Base-by-base conservation (phyloP, 1,284 basidiomycete species). In the Thelephora terrestris region DNA sequence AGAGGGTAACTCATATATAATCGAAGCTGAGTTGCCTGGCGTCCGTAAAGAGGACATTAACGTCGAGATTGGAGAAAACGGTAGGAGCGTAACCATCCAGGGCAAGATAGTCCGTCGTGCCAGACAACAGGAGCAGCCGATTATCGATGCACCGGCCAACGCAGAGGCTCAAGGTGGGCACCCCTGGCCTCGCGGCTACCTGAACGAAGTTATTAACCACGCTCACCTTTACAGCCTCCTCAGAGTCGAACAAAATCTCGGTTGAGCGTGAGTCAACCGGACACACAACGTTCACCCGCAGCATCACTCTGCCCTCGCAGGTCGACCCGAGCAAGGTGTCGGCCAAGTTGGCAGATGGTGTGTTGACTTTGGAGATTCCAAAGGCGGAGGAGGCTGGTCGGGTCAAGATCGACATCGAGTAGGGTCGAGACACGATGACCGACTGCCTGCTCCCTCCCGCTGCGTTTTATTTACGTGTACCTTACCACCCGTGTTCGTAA, bases 11-110 rank as follows among this genome's bases (percentile, higher is more conserved):
- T 70, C 73, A 42, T 87, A 82, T 56, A 55, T 86, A 45, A 67
- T 89, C 39, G 80, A 86, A 58, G 85, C 85, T 1, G 86, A 89
- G 58, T 60, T 89, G 39, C 86, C 85, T 7, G 85, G 85, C 1
- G 79, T 88, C 18, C 81, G 79, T 64, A 87, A 81, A 67, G 85
- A 88, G 58, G 78, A 87, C 56, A 59, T 89, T 9, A 75, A 84
- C 50, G 74, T 89, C 45, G 72, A 76, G 16, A 70, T 88, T 52
- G 81, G 81, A 7, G 79, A 87, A 50, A 74, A 73, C 24, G 85
- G 84, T 3, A 71, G 76, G 50, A 84, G 76, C 53, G 61, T 88
- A 51, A 85, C 78, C 5, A 86, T 89, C 50, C 75, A 85, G 60
- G 86, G 85, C 3, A 78, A 71, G 57, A 65, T 75, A 39, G 60